Conservation (phyloP, 345 rosid species). For the Populus deltoides region DNA sequence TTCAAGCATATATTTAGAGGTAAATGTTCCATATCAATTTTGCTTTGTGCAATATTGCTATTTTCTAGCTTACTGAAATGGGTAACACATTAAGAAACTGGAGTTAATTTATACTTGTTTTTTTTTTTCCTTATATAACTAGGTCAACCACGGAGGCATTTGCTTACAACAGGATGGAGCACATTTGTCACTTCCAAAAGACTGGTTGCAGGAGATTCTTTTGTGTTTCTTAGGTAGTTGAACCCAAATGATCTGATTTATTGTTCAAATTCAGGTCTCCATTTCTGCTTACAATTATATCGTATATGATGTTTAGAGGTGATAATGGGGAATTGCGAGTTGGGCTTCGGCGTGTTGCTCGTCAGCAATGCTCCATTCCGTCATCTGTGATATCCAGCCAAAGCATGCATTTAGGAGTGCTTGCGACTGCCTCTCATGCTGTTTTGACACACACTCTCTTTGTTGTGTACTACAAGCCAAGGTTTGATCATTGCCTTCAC, state of each 20-base stretch:
- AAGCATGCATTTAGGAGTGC: conserved; percentile 95
- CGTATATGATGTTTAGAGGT: conserved; percentile 41
- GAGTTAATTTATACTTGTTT: too few relatives aligned
- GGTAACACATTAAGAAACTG: background rate
- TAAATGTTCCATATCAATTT: conserved; percentile 12
- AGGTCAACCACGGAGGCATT: conserved; percentile 95
- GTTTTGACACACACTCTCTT: conserved; percentile 60
- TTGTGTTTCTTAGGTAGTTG: conserved; percentile 76
- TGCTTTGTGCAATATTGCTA: background rate
- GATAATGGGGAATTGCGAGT: conserved; percentile 71
- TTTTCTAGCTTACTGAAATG: background rate
- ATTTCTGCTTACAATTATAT: background rate
- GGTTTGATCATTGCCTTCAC: conserved; percentile 38
- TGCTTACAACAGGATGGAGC: conserved; percentile 96
- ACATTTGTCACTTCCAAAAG: conserved; percentile 85
- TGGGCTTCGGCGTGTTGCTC: conserved; percentile 70
- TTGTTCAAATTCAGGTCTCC: conserved; percentile 1
- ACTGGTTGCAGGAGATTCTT: conserved; percentile 84
- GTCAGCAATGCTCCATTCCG: conserved; percentile 72
- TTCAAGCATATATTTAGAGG: conserved; percentile 96
- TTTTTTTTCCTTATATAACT: background rate
- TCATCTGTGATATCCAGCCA: conserved; percentile 88
- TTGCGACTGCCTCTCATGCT: conserved; percentile 91
- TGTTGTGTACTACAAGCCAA: conserved; percentile 85
- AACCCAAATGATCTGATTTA: background rate